Evolutionary conservation across 2,329 filamentous ascomycete species (phyloP).

Genomic region (Taxawa tesnikishii): DNA sequence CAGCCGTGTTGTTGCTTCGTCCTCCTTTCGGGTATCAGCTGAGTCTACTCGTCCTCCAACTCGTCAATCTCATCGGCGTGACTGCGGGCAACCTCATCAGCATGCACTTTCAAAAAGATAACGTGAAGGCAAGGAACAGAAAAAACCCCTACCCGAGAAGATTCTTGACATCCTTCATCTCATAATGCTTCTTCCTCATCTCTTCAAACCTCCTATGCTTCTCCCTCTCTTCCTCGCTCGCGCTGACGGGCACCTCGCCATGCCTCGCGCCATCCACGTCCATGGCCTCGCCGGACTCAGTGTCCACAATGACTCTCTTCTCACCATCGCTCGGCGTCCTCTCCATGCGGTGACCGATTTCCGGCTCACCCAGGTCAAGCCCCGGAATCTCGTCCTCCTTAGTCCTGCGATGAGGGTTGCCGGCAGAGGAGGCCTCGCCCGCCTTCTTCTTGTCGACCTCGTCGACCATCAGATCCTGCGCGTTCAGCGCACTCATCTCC

Average conservation of each 20-base stretch:
- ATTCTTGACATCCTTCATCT: constrained; percentile 91
- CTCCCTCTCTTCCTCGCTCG: constrained; percentile 59
- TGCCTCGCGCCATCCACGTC: constrained; percentile 36
- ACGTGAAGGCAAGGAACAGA: too few species aligned
- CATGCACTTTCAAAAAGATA: neutral
- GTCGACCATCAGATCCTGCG: constrained; percentile 56
- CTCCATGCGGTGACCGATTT: constrained; percentile 36
- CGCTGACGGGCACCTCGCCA: constrained; percentile 44
- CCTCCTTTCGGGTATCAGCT: too few species aligned
- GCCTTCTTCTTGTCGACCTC: constrained; percentile 47
- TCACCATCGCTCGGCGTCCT: constrained; percentile 34
- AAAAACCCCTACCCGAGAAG: constrained; percentile 70
- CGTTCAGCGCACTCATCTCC: constrained; percentile 54
- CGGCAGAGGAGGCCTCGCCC: constrained; percentile 16
- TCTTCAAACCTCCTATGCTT: constrained; percentile 89
- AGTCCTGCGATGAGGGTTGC: constrained; percentile 29
- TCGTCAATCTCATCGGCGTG: constrained; percentile 30
- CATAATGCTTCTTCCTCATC: constrained; percentile 91
- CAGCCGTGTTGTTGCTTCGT: too few species aligned
- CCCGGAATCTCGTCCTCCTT: constrained; percentile 76
- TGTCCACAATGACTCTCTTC: constrained; percentile 73
- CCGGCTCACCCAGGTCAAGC: constrained; percentile 83
- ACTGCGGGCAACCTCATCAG: constrained; percentile 13
- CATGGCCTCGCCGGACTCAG: constrained; percentile 23
- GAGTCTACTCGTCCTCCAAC: constrained; percentile 24